Evolutionary conservation across 495 filamentous ascomycete genomes (phyloP).

Genomic region (Xylaria sp.): DNA sequence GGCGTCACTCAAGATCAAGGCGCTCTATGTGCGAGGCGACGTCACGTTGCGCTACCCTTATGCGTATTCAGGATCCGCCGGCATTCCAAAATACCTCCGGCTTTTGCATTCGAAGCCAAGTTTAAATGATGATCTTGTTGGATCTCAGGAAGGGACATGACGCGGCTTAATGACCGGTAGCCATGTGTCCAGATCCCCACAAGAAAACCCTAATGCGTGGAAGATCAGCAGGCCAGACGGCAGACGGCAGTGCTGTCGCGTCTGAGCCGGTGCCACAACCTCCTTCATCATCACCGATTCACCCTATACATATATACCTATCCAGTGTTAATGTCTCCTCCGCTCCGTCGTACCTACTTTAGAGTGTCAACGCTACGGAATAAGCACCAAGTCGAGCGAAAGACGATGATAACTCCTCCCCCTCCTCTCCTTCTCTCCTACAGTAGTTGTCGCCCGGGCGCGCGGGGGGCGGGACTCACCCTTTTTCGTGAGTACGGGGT

Average conservation of each 20-base stretch:
- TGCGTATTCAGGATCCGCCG: background rate
- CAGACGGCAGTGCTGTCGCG: slow-evolving; percentile 22
- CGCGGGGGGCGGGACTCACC: background rate
- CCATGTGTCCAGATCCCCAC: slow-evolving; percentile 28
- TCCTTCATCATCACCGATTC: slow-evolving; percentile 4
- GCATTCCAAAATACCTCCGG: too few species aligned
- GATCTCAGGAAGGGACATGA: background rate
- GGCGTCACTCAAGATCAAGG: slow-evolving; percentile 17
- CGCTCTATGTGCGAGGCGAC: background rate
- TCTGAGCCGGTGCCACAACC: slow-evolving; percentile 17
- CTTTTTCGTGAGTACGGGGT: background rate
- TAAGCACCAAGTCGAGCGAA: background rate
- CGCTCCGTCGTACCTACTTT: background rate
- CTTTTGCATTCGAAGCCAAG: background rate
- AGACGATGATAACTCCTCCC: background rate
- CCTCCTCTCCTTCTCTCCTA: background rate
- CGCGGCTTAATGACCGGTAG: slow-evolving; percentile 16
- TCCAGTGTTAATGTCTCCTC: background rate
- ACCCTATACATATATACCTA: background rate
- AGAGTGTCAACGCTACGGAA: background rate
- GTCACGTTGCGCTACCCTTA: background rate
- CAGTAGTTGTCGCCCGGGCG: background rate
- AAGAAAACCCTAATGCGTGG: slow-evolving; percentile 5
- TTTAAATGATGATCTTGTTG: background rate
- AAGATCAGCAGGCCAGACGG: slow-evolving; percentile 27